Evolutionary conservation across 192 early-diverging fungal genomes (phyloP).

Genomic region (Geranomyces variabilis): DNA sequence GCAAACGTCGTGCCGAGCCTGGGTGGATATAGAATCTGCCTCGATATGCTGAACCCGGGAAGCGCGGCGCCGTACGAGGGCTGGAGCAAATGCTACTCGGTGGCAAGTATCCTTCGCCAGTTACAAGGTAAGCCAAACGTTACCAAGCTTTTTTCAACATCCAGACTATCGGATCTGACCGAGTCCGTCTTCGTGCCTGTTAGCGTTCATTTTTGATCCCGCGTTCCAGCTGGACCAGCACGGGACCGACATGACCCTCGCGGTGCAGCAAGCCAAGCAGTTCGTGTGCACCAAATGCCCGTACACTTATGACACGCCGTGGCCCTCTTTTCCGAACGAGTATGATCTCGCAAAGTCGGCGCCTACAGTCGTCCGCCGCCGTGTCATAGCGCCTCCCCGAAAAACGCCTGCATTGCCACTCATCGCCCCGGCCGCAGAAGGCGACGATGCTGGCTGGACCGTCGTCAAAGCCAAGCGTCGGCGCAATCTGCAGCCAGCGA

Average conservation of each 20-base stretch:
- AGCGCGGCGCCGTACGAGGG: slow-evolving; percentile 17
- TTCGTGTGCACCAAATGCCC: slow-evolving; percentile 10
- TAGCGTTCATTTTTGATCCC: slow-evolving; percentile 30
- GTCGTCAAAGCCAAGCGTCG: too few relatives aligned
- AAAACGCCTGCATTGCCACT: too few relatives aligned
- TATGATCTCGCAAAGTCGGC: not conserved
- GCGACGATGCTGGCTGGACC: not conserved
- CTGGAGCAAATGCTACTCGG: slow-evolving; percentile 14
- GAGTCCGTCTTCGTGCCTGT: not conserved
- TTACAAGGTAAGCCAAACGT: slow-evolving; percentile 19
- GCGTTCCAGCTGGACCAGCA: not conserved
- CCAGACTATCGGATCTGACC: not conserved
- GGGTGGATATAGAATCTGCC: slow-evolving; percentile 13
- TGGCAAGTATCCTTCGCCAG: slow-evolving; percentile 15
- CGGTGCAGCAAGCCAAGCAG: not conserved
- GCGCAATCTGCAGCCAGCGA: too few relatives aligned
- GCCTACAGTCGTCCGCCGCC: not conserved
- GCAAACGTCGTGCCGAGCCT: slow-evolving; percentile 25
- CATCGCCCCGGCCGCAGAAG: not conserved
- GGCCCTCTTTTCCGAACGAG: not conserved
- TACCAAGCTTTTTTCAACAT: not conserved
- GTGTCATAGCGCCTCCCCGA: too few relatives aligned
- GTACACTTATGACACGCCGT: slow-evolving; percentile 12
- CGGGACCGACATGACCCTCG: slow-evolving; percentile 1
- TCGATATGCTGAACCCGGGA: slow-evolving; percentile 16